Evolutionary conservation across 2,329 filamentous ascomycete species (phyloP), one percentile per base, ranked within the genome.

Genomic region (Nemania sp.): DNA sequence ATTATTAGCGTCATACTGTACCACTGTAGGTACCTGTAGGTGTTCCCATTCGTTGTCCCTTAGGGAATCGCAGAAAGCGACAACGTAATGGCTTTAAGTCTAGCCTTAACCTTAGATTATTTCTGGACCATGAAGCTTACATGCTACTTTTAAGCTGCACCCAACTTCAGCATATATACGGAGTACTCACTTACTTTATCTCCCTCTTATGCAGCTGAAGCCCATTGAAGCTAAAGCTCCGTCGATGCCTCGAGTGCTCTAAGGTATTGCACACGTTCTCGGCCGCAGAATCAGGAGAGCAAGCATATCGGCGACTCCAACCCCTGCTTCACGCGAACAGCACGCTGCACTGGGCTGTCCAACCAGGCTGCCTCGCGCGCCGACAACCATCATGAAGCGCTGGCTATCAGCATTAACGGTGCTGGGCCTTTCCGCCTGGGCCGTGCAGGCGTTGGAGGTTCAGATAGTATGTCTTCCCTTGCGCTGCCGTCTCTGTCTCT

Each of bases 401-500:
- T 80, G 79, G 72, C 64, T 76, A 61, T 77, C 77, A 64, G 70
- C 76, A 51, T 68, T 82, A 61, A 66, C 77, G 57, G 64, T 78
- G 61, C 68, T 86, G 73, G 79, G 76, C 65, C 67, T 82, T 75
- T 82, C 79, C 67, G 62, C 78, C 48, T 77, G 78, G 77, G 77
- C 79, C 52, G 78, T 74, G 60, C 71, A 72, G 56, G 83, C 82
- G 22, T 71, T 86, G 65, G 84, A 87, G 68, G 75, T 84, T 59
- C 71, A 72, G 62, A 74, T 87, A 70, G 83, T 86, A 73, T 41
- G 77, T 64, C n/a, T 30, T 22, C 23, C 3, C 48, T 31, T 49
- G 28, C 31, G 33, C 45, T 23, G 44, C 49, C 49, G 19, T 48
- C 23, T 20, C n/a, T 8, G n/a, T n/a, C n/a, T n/a, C n/a, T n/a